A percentile compares a stretch with the other conserved stretches of the same genome.
Conservation (phyloP, 2,329 filamentous ascomycete species). For the Lecanoromycetidae sp. region DNA sequence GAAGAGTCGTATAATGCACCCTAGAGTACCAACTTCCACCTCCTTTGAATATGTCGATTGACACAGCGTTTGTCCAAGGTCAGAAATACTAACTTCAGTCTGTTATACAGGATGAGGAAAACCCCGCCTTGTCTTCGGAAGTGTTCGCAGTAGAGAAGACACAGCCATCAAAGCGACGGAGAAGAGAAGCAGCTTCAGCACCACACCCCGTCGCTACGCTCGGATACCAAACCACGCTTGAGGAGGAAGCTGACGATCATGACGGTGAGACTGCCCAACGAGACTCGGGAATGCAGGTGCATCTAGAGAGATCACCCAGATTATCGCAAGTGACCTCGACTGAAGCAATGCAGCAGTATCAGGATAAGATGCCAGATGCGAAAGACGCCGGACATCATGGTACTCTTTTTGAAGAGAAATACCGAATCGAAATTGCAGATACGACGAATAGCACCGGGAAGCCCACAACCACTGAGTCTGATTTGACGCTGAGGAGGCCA, state of each 20-base stretch:
- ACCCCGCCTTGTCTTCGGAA: too few species aligned
- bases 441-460: neutral
- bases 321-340: conserved; percentile 1
- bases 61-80: too few species aligned
- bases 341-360: conserved; percentile 9
- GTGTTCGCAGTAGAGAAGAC: conserved; percentile 24
- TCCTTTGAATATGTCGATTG: too few species aligned
- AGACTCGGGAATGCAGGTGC: neutral
- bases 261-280: conserved; percentile 21
- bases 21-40: too few species aligned
- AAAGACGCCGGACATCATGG: neutral
- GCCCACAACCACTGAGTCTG: too few species aligned
- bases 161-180: conserved; percentile 22
- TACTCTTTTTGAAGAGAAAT: neutral
- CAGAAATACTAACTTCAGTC: too few species aligned
- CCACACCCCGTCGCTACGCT: neutral
- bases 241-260: conserved; percentile 22
- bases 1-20: too few species aligned
- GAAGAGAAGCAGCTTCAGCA: neutral
- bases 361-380: neutral
- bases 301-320: neutral
- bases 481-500: neutral
- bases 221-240: conserved; percentile 13
- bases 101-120: too few species aligned
- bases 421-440: neutral